Evolutionary conservation across 331 rosid genomes (phyloP).

Genomic region (Arachis monticola): DNA sequence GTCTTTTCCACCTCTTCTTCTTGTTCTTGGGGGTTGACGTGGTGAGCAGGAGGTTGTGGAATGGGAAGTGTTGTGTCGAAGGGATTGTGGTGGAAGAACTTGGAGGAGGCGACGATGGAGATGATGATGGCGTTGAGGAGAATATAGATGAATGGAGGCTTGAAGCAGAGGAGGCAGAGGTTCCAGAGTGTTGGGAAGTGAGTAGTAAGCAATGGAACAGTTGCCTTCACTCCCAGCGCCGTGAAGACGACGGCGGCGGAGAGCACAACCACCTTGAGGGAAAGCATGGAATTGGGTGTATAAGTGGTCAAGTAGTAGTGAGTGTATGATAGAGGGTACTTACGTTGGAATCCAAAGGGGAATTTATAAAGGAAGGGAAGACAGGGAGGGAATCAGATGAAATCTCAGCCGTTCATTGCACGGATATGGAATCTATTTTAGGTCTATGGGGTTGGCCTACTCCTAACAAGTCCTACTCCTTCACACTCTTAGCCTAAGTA

Average conservation of each 20-base stretch:
- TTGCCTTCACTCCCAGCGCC: conserved; percentile 51
- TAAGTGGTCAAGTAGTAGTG: background rate
- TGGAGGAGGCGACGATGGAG: conserved; percentile 64
- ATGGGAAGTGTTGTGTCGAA: background rate
- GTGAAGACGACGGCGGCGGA: conserved; percentile 49
- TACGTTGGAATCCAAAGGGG: background rate
- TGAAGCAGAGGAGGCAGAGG: conserved; percentile 55
- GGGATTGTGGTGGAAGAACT: conserved; percentile 39
- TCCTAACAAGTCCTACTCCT: too few relatives aligned
- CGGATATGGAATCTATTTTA: too few relatives aligned
- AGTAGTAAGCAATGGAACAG: conserved; percentile 49
- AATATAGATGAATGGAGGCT: conserved; percentile 72
- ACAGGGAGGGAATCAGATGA: conserved; percentile 14
- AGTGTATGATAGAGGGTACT: background rate
- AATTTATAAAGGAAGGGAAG: conserved; percentile 39
- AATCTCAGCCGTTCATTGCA: conserved; percentile 50
- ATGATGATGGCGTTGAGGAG: conserved; percentile 79
- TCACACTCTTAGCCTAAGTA: too few relatives aligned
- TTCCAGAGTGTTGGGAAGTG: conserved; percentile 51
- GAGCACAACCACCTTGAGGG: conserved; percentile 45
- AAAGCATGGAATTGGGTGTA: conserved; percentile 35
- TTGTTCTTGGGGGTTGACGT: conserved; percentile 24
- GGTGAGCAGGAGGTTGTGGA: conserved; percentile 22
- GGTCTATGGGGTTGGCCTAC: background rate
- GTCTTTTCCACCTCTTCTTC: conserved; percentile 35